Evolutionary conservation across 2,329 filamentous ascomycete species (phyloP).

Genomic region (Microsporum audouinii): DNA sequence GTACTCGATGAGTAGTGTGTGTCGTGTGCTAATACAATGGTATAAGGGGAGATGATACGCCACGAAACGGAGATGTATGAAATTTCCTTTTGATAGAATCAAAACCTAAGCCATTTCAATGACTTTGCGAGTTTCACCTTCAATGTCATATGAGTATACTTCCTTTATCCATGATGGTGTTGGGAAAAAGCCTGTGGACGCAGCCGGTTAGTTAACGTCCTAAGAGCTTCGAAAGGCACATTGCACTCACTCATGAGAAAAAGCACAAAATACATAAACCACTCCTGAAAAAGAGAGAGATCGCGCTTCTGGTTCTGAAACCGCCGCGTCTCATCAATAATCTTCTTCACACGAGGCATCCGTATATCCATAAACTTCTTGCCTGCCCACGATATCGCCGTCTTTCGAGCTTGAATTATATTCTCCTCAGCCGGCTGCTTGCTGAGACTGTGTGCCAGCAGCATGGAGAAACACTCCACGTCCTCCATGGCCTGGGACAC

Average conservation of each 20-base stretch:
- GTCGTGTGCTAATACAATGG: not conserved
- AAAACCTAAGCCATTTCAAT: not conserved
- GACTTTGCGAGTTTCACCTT: slow-evolving; percentile 10
- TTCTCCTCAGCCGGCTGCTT: not conserved
- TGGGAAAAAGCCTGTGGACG: slow-evolving; percentile 9
- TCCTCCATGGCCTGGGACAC: slow-evolving; percentile 48
- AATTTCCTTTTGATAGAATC: not conserved
- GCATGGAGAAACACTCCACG: slow-evolving; percentile 36
- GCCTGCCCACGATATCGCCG: slow-evolving; percentile 20
- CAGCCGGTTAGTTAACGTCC: not conserved
- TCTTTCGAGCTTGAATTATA: slow-evolving; percentile 12
- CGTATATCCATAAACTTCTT: slow-evolving; percentile 26
- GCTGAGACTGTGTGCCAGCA: slow-evolving; percentile 27
- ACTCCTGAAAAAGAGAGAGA: slow-evolving; percentile 27
- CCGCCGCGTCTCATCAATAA: slow-evolving; percentile 24
- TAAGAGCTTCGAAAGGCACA: not conserved
- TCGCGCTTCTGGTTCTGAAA: slow-evolving; percentile 28
- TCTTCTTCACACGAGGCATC: slow-evolving; percentile 24
- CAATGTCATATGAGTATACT: slow-evolving; percentile 12
- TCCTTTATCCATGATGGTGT: slow-evolving; percentile 11
- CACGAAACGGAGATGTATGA: not conserved
- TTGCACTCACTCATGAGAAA: slow-evolving; percentile 24
- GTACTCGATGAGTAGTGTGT: not conserved
- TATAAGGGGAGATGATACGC: not conserved
- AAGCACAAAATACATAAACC: slow-evolving; percentile 28